Evolutionary conservation across 768 basidiomycete species (phyloP).

Genomic region (Leccinellum luteum): DNA sequence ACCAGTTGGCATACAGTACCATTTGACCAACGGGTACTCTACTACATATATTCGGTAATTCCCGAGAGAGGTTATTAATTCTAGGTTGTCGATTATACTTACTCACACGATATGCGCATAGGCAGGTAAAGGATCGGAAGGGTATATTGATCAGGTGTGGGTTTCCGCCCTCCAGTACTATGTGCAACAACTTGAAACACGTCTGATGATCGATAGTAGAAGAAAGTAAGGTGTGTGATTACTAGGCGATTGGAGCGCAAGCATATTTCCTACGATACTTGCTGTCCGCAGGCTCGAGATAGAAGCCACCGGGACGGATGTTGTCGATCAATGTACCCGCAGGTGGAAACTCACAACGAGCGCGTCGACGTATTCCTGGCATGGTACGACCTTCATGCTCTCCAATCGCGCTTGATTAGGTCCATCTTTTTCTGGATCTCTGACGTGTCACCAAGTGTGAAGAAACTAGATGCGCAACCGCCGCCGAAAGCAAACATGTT

Average conservation of each 20-base stretch:
- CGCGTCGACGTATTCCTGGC: slow-evolving; percentile 88
- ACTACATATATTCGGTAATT: neutral
- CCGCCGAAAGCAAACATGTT: slow-evolving; percentile 96
- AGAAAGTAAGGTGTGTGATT: neutral
- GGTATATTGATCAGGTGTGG: no score
- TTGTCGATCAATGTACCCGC: slow-evolving; percentile 52
- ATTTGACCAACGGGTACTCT: neutral
- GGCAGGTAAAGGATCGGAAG: no score
- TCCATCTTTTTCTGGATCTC: slow-evolving; percentile 82
- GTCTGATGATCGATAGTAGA: neutral
- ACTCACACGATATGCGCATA: neutral
- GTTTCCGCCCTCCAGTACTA: no score
- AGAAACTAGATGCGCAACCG: slow-evolving; percentile 95
- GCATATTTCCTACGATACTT: slow-evolving; percentile 92
- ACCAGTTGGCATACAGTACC: no score
- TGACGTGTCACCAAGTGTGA: slow-evolving; percentile 80
- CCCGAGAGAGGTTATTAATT: neutral
- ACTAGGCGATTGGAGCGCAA: slow-evolving; percentile 35
- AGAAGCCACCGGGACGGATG: slow-evolving; percentile 93
- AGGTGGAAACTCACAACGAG: slow-evolving; percentile 50
- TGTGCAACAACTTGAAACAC: neutral
- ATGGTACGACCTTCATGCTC: slow-evolving; percentile 87
- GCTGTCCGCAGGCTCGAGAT: slow-evolving; percentile 85
- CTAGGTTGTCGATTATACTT: no score
- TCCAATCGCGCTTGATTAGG: slow-evolving; percentile 72